phyloP scores from a whole-genome alignment of 495 filamentous ascomycete genomes.

The Aspergillus ostianus region DNA sequence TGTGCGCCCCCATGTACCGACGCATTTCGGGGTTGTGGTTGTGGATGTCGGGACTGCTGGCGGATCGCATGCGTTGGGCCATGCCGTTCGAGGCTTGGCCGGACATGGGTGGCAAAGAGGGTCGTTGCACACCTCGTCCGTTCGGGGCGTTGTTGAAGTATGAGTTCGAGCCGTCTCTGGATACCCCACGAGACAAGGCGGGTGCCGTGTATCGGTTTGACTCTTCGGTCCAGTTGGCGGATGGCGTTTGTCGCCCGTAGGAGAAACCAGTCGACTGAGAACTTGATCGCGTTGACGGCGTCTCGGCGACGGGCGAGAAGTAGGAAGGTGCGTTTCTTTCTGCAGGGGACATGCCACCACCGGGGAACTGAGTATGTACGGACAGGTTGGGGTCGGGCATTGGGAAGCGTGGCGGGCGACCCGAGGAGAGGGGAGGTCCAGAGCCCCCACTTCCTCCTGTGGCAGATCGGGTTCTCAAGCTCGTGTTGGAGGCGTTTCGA shows the following conservation, averaged over 20 bases:
- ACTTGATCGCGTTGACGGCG: conserved; percentile 82
- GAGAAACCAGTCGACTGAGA: conserved; percentile 68
- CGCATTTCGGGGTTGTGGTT: conserved; percentile 47
- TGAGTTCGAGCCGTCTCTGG: conserved; percentile 69
- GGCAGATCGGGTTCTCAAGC: conserved; percentile 74
- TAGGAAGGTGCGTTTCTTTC: conserved; percentile 70
- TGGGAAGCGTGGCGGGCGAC: conserved; percentile 67
- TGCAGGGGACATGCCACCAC: conserved; percentile 49
- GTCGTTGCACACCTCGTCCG: conserved; percentile 67
- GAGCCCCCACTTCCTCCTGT: conserved; percentile 66
- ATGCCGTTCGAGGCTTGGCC: conserved; percentile 53
- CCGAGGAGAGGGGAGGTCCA: conserved; percentile 41
- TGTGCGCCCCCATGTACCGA: conserved; percentile 54
- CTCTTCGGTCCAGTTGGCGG: conserved; percentile 61
- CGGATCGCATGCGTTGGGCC: conserved; percentile 62
- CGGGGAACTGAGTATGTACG: conserved; percentile 67
- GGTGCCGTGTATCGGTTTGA: conserved; percentile 82
- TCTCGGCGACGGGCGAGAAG: conserved; percentile 85
- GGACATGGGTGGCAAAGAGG: conserved; percentile 78
- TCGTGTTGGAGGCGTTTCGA: conserved; percentile 77
- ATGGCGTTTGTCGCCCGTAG: conserved; percentile 73
- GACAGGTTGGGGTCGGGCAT: conserved; percentile 62
- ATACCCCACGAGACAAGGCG: conserved; percentile 73
- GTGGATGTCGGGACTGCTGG: conserved; percentile 68
- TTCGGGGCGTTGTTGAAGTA: conserved; percentile 53